Percentiles rank a stretch among this genome's conserved stretches.
phyloP scores from a whole-genome alignment of 148 eudicot genomes.

The Rhododendron simsii region DNA sequence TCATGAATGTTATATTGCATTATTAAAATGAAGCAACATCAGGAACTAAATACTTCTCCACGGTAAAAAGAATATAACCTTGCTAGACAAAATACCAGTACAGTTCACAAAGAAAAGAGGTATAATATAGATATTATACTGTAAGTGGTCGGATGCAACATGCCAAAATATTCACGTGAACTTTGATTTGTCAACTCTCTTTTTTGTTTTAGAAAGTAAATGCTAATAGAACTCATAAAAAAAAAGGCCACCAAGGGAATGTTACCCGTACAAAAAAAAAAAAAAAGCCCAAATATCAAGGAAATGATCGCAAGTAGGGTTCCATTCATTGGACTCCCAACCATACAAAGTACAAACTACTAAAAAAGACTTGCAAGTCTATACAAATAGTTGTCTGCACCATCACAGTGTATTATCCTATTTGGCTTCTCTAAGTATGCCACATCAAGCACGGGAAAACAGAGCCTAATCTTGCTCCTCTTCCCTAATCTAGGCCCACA shows the following conservation, averaged over 20 bases:
- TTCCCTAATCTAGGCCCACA: background rate
- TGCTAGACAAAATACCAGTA: background rate
- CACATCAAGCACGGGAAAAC: background rate
- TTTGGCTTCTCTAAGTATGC: background rate
- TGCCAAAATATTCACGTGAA: too few species aligned
- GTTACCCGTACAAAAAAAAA: background rate
- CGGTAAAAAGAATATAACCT: background rate
- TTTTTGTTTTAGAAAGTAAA: background rate
- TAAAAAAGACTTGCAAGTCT: background rate
- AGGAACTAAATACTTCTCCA: background rate
- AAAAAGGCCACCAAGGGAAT: background rate
- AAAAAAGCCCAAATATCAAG: background rate
- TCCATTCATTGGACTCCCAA: background rate
- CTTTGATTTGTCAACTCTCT: background rate
- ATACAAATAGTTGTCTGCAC: background rate
- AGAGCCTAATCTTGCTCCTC: background rate
- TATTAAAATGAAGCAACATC: background rate
- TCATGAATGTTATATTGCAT: background rate
- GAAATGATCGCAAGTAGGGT: background rate
- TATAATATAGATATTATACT: background rate
- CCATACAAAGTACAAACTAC: background rate
- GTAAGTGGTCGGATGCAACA: background rate
- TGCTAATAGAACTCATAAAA: background rate
- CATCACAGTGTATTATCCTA: background rate
- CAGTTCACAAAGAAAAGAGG: background rate